Conservation (phyloP, 768 basidiomycete species). For the Podaxis rugospora region DNA sequence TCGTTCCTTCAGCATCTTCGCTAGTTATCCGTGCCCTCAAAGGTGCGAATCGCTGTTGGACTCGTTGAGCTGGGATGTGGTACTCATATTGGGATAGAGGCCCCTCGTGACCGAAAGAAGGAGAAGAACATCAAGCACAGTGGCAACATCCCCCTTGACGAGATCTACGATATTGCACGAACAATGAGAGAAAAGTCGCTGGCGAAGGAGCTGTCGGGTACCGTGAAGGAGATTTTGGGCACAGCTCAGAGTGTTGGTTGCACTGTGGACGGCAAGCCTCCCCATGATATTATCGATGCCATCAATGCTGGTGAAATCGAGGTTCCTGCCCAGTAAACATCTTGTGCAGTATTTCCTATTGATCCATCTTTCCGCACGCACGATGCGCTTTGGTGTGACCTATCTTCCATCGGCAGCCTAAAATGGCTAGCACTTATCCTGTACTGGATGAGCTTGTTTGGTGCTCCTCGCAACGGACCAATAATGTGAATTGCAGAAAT, state of each 20-base stretch:
- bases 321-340: constrained; percentile 76
- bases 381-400: not conserved
- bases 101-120: constrained; percentile 99
- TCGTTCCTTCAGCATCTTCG: constrained; percentile 95
- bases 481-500: too few species aligned
- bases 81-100: constrained; percentile 53
- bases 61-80: not conserved
- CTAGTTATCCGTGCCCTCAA: constrained; percentile 98
- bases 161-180: constrained; percentile 93
- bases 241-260: constrained; percentile 97
- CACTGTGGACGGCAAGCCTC: constrained; percentile 89
- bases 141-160: constrained; percentile 91
- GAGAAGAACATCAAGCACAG: constrained; percentile 99
- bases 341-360: constrained; percentile 19
- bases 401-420: not conserved
- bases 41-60: constrained; percentile 48
- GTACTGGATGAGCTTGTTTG: not conserved
- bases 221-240: constrained; percentile 96
- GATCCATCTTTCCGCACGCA: constrained; percentile 16
- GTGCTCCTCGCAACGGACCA: not conserved
- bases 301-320: constrained; percentile 84
- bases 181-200: constrained; percentile 94
- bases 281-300: constrained; percentile 89
- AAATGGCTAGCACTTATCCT: not conserved
- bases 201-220: constrained; percentile 85